A percentile compares a stretch with the other conserved stretches of the same genome.
Conservation (phyloP, 805 yeast species). For the Nakazawaea sp. region DNA sequence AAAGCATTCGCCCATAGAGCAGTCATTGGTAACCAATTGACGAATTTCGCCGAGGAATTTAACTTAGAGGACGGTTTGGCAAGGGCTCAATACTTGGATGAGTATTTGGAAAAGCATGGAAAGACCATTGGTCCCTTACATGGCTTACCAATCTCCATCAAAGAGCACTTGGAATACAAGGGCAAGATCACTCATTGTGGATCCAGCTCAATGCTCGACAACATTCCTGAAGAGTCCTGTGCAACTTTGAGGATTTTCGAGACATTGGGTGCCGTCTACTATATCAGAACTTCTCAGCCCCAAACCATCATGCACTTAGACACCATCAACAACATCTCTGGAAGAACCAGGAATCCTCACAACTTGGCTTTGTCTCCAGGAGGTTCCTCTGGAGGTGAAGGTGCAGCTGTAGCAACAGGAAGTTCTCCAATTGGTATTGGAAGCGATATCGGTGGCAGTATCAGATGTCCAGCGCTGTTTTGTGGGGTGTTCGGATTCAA, state of each 20-base stretch:
- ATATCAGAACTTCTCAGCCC: constrained; percentile 45
- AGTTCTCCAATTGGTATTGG: constrained; percentile 37
- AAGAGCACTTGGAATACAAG: constrained; percentile 34
- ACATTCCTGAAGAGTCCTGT: constrained; percentile 22
- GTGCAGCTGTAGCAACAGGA: constrained; percentile 30
- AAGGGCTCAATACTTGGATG: constrained; percentile 46
- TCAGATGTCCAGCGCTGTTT: constrained; percentile 55
- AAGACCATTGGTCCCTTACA: constrained; percentile 52
- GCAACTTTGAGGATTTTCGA: constrained; percentile 31
- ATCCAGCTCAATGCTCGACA: constrained; percentile 31
- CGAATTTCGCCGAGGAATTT: constrained; percentile 27
- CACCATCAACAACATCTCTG: constrained; percentile 7
- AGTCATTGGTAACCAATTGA: constrained; percentile 44
- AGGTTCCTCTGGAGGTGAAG: constrained; percentile 51
- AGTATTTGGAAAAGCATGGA: constrained; percentile 35
- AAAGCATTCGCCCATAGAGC: constrained; percentile 49
- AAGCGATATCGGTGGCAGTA: constrained; percentile 49
- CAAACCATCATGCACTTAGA: constrained; percentile 10
- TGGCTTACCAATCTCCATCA: constrained; percentile 44
- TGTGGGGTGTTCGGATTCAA: constrained; percentile 49
- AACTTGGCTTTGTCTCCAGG: constrained; percentile 30
- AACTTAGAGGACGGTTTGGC: constrained; percentile 48
- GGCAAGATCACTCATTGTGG: constrained; percentile 38
- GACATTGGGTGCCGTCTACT: constrained; percentile 40
- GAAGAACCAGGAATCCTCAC: constrained; percentile 20